Evolutionary conservation across 306 rosid species (phyloP).

Genomic region (Vachellia pachyceras): DNA sequence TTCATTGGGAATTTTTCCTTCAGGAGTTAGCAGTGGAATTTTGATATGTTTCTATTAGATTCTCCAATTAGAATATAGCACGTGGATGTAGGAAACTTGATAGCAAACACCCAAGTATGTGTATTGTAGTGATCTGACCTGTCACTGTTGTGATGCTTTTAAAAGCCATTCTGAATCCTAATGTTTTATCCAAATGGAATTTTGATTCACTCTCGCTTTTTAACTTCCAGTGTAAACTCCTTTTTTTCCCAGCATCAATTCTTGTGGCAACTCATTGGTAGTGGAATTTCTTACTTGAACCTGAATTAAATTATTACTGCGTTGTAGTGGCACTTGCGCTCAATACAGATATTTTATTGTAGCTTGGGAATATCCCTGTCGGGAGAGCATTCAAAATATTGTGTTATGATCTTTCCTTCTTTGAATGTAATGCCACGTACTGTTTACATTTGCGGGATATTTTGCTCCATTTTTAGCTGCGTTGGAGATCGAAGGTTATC

Average conservation of each 20-base stretch:
- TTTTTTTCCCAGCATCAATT: neutral
- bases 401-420: neutral
- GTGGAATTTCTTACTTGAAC: neutral
- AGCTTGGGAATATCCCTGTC: neutral
- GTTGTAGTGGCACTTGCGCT: neutral
- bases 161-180: neutral
- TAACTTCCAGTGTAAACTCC: neutral
- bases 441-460: neutral
- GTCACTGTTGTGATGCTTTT: conserved; percentile 5
- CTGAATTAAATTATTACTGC: neutral
- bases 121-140: conserved; percentile 4
- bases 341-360: neutral
- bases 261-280: neutral
- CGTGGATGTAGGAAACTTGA: neutral
- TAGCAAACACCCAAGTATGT: neutral
- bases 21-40: neutral
- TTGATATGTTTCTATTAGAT: neutral
- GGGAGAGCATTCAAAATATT: neutral
- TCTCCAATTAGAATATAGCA: neutral
- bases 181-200: neutral
- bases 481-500: neutral
- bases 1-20: conserved; percentile 10
- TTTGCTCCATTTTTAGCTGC: neutral
- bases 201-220: neutral
- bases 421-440: neutral